Percentiles rank a stretch among this genome's conserved stretches.
phyloP scores from a whole-genome alignment of 2,329 filamentous ascomycete species.

The Aspergillus novofumigatus region DNA sequence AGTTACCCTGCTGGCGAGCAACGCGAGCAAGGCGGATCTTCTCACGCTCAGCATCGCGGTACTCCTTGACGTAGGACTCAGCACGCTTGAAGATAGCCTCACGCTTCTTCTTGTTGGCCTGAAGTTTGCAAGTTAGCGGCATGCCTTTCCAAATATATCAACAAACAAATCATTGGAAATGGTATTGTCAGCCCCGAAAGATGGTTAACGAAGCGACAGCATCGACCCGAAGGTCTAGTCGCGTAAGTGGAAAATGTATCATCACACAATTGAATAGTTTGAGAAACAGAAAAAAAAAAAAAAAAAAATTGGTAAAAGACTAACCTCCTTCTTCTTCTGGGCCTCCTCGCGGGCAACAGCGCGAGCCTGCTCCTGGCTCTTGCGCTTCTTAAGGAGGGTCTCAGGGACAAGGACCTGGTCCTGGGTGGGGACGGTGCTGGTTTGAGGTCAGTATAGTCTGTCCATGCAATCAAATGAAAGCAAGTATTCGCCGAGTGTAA shows the following conservation, averaged over 20 bases:
- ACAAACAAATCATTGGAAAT: slow-evolving; percentile 13
- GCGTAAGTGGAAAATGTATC: slow-evolving; percentile 74
- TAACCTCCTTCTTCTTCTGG: slow-evolving; percentile 87
- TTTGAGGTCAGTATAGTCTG: slow-evolving; percentile 70
- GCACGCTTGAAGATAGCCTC: slow-evolving; percentile 99
- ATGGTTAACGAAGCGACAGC: slow-evolving; percentile 70
- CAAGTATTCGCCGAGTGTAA: slow-evolving; percentile 72
- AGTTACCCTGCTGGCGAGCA: slow-evolving; percentile 86
- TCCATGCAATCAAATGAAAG: slow-evolving; percentile 61
- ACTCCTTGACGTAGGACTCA: slow-evolving; percentile 99
- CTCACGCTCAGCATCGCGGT: slow-evolving; percentile 97
- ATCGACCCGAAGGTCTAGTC: slow-evolving; percentile 93
- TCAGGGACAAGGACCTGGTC: slow-evolving; percentile 97
- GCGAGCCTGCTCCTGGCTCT: slow-evolving; percentile 98
- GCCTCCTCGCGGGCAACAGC: slow-evolving; percentile 76
- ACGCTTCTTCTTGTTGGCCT: slow-evolving; percentile 99
- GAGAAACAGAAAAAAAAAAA: slow-evolving; percentile 15
- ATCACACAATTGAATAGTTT: slow-evolving; percentile 61
- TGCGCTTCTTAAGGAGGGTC: slow-evolving; percentile 99
- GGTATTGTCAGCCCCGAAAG: slow-evolving; percentile 68
- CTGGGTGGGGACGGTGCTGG: slow-evolving; percentile 83
- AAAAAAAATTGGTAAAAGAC: slow-evolving; percentile 37
- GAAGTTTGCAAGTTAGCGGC: slow-evolving; percentile 28
- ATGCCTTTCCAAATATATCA: slow-evolving; percentile 11
- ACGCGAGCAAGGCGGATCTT: slow-evolving; percentile 89